phyloP scores from a whole-genome alignment of 257 asterid genomes.

The Penstemon barbatus region DNA sequence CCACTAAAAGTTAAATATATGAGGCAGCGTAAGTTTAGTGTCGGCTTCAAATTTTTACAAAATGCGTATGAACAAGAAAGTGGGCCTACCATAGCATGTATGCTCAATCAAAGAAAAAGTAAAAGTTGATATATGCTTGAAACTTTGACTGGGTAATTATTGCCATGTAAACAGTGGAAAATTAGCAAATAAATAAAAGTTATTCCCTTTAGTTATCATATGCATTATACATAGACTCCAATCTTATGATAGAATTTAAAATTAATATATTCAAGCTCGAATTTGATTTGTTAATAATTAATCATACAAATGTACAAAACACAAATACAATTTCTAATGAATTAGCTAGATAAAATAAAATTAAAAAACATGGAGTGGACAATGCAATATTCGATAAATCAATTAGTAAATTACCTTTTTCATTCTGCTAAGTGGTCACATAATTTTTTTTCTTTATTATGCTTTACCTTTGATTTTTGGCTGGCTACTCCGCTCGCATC shows the following conservation, averaged over 20 bases:
- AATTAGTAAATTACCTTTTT: too few species aligned
- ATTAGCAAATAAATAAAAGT: not conserved
- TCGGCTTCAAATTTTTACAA: too few species aligned
- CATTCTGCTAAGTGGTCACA: too few species aligned
- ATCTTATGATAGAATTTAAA: not conserved
- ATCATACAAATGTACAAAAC: conserved; percentile 5
- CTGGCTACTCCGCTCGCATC: too few species aligned
- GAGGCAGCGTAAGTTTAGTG: conserved; percentile 23
- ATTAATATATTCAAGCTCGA: not conserved
- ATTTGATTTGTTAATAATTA: conserved; percentile 22
- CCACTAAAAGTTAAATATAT: conserved; percentile 5
- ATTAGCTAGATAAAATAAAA: too few species aligned
- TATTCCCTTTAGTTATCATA: not conserved
- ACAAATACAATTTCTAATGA: too few species aligned
- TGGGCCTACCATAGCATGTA: too few species aligned
- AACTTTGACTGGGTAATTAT: conserved; percentile 30
- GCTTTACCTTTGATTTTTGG: too few species aligned
- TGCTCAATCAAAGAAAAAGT: conserved; percentile 32
- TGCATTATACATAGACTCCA: not conserved
- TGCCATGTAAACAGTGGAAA: not conserved
- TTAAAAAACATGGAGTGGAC: too few species aligned
- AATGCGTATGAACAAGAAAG: too few species aligned
- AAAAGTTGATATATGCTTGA: conserved; percentile 20
- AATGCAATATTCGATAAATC: too few species aligned
- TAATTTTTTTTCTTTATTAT: too few species aligned